Evolutionary conservation across 1,139 yeast species (phyloP).

Genomic region (Nakaseomyces uthaithaninus): DNA sequence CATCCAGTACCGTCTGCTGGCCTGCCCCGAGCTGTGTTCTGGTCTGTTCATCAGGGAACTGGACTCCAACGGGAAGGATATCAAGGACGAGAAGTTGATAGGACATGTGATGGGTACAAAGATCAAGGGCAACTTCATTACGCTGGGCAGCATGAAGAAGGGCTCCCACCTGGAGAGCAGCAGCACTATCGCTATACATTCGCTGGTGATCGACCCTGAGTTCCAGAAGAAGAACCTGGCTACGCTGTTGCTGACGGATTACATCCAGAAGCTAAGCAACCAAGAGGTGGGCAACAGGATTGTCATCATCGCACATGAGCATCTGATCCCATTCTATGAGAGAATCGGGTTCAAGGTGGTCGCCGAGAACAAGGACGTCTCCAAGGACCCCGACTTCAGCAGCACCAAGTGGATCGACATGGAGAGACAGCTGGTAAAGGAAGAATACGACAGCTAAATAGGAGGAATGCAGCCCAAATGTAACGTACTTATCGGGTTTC

Average conservation of each 20-base stretch:
- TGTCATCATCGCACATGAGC: conserved; percentile 62
- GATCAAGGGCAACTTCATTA: conserved; percentile 43
- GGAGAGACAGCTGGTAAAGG: conserved; percentile 33
- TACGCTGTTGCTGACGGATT: conserved; percentile 75
- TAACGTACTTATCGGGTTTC: too few species aligned
- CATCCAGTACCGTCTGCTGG: conserved; percentile 59
- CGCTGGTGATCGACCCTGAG: conserved; percentile 68
- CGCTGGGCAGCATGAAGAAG: conserved; percentile 60
- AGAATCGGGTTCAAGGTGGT: conserved; percentile 55
- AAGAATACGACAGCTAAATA: conserved; percentile 27
- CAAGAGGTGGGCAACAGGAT: conserved; percentile 79
- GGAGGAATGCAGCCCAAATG: too few species aligned
- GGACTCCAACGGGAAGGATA: conserved; percentile 31
- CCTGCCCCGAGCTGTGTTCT: conserved; percentile 83
- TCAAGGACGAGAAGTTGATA: conserved; percentile 55
- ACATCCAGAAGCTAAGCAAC: conserved; percentile 79
- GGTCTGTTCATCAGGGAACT: conserved; percentile 78
- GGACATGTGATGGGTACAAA: conserved; percentile 86
- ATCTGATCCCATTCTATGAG: conserved; percentile 66
- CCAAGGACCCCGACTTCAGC: conserved; percentile 26
- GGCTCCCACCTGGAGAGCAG: conserved; percentile 60
- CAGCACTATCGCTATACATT: conserved; percentile 69
- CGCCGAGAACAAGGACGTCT: conserved; percentile 28
- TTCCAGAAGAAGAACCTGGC: conserved; percentile 81
- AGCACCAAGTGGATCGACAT: conserved; percentile 31